Evolutionary conservation across 352 stramenopile species (phyloP).

Genomic region (Globisporangium camurandrum): DNA sequence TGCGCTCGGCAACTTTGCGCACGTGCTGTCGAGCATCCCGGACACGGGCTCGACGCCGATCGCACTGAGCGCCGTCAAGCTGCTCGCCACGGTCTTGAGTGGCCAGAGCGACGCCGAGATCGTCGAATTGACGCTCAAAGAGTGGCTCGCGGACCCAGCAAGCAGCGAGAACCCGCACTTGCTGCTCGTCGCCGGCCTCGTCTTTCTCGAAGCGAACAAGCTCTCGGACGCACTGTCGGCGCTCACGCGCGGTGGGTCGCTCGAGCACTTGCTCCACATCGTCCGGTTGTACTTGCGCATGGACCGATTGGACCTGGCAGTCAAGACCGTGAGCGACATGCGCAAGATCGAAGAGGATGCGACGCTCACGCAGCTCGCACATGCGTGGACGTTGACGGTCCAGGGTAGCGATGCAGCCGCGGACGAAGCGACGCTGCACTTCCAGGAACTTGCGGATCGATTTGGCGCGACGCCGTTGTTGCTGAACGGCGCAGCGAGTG

Average conservation of each 20-base stretch:
- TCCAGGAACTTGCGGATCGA: constrained; percentile 91
- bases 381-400: constrained; percentile 84
- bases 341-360: constrained; percentile 93
- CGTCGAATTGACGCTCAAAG: constrained; percentile 86
- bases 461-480: constrained; percentile 90
- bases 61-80: constrained; percentile 76
- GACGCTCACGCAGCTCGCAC: constrained; percentile 91
- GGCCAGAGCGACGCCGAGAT: constrained; percentile 77
- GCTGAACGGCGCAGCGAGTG: constrained; percentile 87
- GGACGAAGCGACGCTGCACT: constrained; percentile 90
- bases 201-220: constrained; percentile 90
- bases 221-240: constrained; percentile 92
- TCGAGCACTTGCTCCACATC: constrained; percentile 91
- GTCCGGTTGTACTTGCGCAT: constrained; percentile 89
- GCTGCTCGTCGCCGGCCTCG: constrained; percentile 90
- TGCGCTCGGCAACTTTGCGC: constrained; percentile 83
- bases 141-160: constrained; percentile 81
- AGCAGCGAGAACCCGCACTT: constrained; percentile 86
- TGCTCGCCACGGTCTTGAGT: constrained; percentile 81
- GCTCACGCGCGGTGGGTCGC: constrained; percentile 83
- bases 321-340: constrained; percentile 86
- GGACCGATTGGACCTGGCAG: constrained; percentile 90
- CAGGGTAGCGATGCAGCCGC: constrained; percentile 74
- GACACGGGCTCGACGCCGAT: constrained; percentile 59
- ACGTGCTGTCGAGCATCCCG: constrained; percentile 85